Conservation (phyloP, 805 yeast genomes). For the Cyberlindnera euphorbiiphila region DNA sequence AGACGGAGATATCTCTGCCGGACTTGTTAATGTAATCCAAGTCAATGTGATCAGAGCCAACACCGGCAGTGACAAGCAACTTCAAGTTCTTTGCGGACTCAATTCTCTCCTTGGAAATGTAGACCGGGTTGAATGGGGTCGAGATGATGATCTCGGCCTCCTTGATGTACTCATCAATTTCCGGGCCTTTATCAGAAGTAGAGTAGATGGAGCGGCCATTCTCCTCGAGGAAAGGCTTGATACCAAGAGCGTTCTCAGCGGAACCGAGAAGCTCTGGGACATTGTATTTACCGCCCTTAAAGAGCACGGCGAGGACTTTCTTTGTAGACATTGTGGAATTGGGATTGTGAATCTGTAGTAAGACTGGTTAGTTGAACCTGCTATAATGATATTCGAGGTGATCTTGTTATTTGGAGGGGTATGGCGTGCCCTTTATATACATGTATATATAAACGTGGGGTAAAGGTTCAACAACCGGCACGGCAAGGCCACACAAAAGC, state of each 20-base stretch:
- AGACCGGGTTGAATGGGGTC: slow-evolving; percentile 82
- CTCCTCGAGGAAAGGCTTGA: slow-evolving; percentile 56
- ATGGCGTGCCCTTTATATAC: too few species aligned
- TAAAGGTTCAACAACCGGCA: too few species aligned
- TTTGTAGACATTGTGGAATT: slow-evolving; percentile 15
- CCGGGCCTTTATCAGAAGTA: slow-evolving; percentile 67
- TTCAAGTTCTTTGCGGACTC: slow-evolving; percentile 68
- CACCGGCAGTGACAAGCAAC: slow-evolving; percentile 74
- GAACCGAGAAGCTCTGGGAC: slow-evolving; percentile 57
- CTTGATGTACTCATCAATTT: slow-evolving; percentile 58
- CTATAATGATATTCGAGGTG: too few species aligned
- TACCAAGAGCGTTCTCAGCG: slow-evolving; percentile 72
- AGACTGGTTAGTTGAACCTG: too few species aligned
- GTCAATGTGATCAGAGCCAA: slow-evolving; percentile 80
- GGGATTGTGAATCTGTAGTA: too few species aligned
- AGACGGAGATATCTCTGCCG: slow-evolving; percentile 58
- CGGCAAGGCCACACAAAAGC: too few species aligned
- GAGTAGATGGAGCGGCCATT: slow-evolving; percentile 65
- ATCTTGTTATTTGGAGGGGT: too few species aligned
- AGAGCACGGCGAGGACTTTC: slow-evolving; percentile 28
- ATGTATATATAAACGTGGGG: too few species aligned
- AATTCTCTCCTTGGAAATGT: slow-evolving; percentile 62
- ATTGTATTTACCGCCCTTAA: slow-evolving; percentile 30
- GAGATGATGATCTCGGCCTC: slow-evolving; percentile 77
- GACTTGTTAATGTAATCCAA: slow-evolving; percentile 58